Percentiles rank a stretch among this genome's conserved stretches.
phyloP scores from a whole-genome alignment of 1,284 basidiomycete genomes.

The Ceratobasidium sp. region DNA sequence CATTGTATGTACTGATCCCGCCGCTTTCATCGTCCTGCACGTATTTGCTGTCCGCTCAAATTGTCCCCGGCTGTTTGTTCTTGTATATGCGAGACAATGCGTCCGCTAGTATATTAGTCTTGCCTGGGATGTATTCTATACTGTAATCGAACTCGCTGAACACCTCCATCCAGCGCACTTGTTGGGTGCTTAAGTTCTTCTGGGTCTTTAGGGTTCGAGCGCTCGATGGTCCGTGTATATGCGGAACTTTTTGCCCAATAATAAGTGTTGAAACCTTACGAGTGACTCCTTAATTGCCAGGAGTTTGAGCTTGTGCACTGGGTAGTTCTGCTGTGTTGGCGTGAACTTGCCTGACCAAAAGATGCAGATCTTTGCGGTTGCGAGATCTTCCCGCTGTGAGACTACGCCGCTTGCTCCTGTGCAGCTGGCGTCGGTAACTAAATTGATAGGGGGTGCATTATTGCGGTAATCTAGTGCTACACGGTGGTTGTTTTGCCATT shows the following conservation, averaged over 20 bases:
- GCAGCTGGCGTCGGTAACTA: slow-evolving; percentile 45
- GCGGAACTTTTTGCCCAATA: slow-evolving; percentile 48
- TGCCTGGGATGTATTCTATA: slow-evolving; percentile 49
- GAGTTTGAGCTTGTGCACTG: slow-evolving; percentile 48
- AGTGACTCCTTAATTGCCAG: slow-evolving; percentile 50
- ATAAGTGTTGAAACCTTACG: slow-evolving; percentile 49
- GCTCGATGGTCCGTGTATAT: slow-evolving; percentile 50
- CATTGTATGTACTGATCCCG: background rate
- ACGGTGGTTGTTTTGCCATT: slow-evolving; percentile 42
- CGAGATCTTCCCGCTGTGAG: slow-evolving; percentile 45
- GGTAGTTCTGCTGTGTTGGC: slow-evolving; percentile 47
- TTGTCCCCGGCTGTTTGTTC: slow-evolving; percentile 45
- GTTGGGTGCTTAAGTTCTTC: slow-evolving; percentile 47
- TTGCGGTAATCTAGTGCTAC: slow-evolving; percentile 45
- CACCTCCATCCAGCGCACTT: slow-evolving; percentile 50
- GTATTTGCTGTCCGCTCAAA: slow-evolving; percentile 46
- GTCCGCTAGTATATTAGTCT: slow-evolving; percentile 37
- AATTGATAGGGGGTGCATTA: slow-evolving; percentile 11
- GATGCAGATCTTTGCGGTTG: slow-evolving; percentile 36
- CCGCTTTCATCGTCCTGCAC: slow-evolving; percentile 37
- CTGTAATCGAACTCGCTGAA: slow-evolving; percentile 49
- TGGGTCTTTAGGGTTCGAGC: slow-evolving; percentile 48
- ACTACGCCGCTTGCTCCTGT: slow-evolving; percentile 51
- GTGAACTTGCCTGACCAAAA: slow-evolving; percentile 53
- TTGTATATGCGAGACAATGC: slow-evolving; percentile 51